Conservation (phyloP, 2,329 filamentous ascomycete species). For the Albifimbria verrucaria region DNA sequence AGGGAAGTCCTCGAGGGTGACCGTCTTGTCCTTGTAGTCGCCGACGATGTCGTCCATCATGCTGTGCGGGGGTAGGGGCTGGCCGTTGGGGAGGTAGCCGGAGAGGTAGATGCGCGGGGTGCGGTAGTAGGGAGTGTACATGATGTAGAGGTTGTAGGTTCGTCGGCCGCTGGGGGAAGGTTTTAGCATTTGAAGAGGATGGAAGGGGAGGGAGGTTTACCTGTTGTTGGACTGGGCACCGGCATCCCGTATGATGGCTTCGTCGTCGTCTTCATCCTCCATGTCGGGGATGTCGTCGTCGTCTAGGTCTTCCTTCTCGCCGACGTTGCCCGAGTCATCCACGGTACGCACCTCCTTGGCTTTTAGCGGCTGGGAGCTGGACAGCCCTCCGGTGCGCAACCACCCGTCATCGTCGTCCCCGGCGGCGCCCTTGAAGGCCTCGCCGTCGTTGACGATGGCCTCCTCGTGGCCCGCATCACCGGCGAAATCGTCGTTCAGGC, state of each 20-base stretch:
- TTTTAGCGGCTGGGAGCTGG: slow-evolving; percentile 71
- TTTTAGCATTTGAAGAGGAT: not conserved
- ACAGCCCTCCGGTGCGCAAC: slow-evolving; percentile 81
- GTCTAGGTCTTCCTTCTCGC: slow-evolving; percentile 65
- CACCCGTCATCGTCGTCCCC: slow-evolving; percentile 73
- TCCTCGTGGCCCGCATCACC: slow-evolving; percentile 84
- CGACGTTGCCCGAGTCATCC: slow-evolving; percentile 84
- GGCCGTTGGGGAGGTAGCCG: slow-evolving; percentile 76
- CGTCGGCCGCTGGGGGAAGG: slow-evolving; percentile 65
- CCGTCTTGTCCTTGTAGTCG: slow-evolving; percentile 97
- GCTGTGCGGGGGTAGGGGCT: slow-evolving; percentile 74
- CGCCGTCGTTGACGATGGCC: slow-evolving; percentile 77
- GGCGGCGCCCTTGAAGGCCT: slow-evolving; percentile 52
- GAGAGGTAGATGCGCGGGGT: slow-evolving; percentile 94
- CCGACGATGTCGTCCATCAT: slow-evolving; percentile 98
- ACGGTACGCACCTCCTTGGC: slow-evolving; percentile 81
- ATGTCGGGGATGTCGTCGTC: slow-evolving; percentile 93
- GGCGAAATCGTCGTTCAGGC: slow-evolving; percentile 90
- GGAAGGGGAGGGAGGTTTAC: slow-evolving; percentile 26
- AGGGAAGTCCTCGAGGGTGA: slow-evolving; percentile 96
- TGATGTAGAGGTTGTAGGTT: slow-evolving; percentile 98
- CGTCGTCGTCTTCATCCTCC: slow-evolving; percentile 96
- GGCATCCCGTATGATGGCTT: slow-evolving; percentile 88
- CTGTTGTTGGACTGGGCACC: slow-evolving; percentile 43
- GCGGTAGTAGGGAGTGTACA: slow-evolving; percentile 94